Conservation (phyloP, 768 basidiomycete genomes). For the Lentinula boryana region DNA sequence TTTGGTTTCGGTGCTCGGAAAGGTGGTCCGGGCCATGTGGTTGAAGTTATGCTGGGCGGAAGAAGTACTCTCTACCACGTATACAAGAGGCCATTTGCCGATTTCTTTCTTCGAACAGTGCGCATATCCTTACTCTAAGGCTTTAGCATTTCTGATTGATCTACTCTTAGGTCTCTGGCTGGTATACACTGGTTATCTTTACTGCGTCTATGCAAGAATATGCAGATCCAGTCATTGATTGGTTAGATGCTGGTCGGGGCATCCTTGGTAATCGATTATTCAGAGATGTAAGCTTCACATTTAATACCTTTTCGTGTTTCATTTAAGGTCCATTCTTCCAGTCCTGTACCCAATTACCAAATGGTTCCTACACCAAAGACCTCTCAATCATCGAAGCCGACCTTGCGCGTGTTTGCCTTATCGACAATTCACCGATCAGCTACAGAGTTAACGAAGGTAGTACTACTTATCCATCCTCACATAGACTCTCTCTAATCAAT, state of each 20-base stretch:
- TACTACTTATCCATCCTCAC: conserved; percentile 1
- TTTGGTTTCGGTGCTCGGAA: conserved; percentile 56
- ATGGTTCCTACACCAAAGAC: conserved; percentile 95
- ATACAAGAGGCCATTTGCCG: conserved; percentile 96
- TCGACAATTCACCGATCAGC: conserved; percentile 94
- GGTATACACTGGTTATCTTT: conserved; percentile 99
- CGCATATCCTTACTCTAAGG: conserved; percentile 12
- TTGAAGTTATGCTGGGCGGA: conserved; percentile 89
- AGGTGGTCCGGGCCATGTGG: conserved; percentile 74
- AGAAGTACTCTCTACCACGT: conserved; percentile 93
- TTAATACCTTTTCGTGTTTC: not conserved
- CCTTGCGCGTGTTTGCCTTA: conserved; percentile 86
- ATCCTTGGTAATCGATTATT: conserved; percentile 87
- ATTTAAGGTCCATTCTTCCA: conserved; percentile 21
- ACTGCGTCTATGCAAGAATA: conserved; percentile 99
- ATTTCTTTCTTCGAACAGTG: conserved; percentile 89
- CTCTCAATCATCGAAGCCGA: conserved; percentile 83
- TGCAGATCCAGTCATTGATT: conserved; percentile 99
- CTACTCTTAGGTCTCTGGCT: conserved; percentile 74
- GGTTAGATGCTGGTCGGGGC: conserved; percentile 93
- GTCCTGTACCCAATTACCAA: conserved; percentile 90
- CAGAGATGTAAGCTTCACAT: conserved; percentile 68
- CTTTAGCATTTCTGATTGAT: conserved; percentile 15
- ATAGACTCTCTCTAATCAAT: conserved; percentile 5
- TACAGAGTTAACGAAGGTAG: conserved; percentile 94